These are phyloP conservation scores for Pseudocercospora fuligena DNA, from an alignment of 2,329 filamentous ascomycete species.

Conservation along the genomic window DNA sequence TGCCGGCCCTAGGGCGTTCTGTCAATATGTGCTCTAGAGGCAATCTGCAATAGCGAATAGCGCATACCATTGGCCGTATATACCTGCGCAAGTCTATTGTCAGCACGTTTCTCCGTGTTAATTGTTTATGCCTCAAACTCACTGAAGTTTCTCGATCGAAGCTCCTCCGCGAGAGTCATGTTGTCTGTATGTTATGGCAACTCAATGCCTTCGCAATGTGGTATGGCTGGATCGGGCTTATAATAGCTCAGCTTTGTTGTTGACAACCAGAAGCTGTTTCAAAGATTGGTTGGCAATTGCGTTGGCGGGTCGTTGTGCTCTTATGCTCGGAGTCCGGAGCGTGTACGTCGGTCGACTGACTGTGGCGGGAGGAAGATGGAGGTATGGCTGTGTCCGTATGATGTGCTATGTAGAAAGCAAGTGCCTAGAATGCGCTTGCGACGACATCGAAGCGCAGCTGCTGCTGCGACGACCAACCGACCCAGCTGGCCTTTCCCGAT, in stretches of 20 bases:
- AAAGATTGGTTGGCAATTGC: neutral
- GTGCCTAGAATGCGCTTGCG: conserved; percentile 9
- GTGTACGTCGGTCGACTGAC: neutral
- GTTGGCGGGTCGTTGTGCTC: neutral
- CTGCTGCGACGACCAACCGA: conserved; percentile 1
- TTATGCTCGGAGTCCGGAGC: neutral
- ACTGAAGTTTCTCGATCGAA: conserved; percentile 71
- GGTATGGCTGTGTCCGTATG: neutral
- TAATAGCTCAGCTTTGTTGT: conserved; percentile 2
- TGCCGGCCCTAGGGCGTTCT: conserved; percentile 52
- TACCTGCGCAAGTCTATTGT: conserved; percentile 52
- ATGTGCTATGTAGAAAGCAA: neutral
- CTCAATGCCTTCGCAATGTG: neutral
- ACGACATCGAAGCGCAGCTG: neutral
- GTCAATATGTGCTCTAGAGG: neutral
- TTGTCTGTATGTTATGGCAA: conserved; percentile 13
- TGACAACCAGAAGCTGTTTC: neutral
- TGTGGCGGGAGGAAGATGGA: neutral
- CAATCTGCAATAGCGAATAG: neutral
- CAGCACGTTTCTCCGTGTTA: conserved; percentile 6
- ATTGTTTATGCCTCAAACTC: conserved; percentile 39
- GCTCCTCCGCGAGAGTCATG: conserved; percentile 67
- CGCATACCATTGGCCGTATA: conserved; percentile 70
- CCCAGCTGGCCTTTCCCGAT: conserved; percentile 5
- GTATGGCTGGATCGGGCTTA: neutral